phyloP scores from a whole-genome alignment of 148 eudicot species.

The Selenicereus undatus region DNA sequence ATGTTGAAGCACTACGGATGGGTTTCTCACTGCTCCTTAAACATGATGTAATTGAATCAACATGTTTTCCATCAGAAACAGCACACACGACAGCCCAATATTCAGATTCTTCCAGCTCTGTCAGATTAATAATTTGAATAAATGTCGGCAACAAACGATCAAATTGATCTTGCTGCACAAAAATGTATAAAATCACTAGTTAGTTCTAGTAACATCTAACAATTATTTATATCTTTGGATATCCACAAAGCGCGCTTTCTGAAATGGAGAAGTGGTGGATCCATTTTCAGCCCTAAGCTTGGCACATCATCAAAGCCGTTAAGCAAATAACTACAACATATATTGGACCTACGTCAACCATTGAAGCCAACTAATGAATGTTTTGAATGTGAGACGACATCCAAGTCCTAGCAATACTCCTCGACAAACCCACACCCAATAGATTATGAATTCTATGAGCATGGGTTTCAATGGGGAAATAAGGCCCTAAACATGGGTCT shows the following conservation, averaged over 20 bases:
- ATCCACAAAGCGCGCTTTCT: background rate
- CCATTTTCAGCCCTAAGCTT: background rate
- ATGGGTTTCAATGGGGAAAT: background rate
- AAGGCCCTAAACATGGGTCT: background rate
- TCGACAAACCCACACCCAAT: background rate
- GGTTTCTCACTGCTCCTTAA: slow-evolving; percentile 35
- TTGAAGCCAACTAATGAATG: background rate
- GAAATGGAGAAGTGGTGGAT: no score
- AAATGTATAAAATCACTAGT: slow-evolving; percentile 14
- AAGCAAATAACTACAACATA: background rate
- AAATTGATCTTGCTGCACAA: slow-evolving; percentile 90
- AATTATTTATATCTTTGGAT: background rate
- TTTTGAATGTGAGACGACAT: background rate
- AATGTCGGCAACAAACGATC: slow-evolving; percentile 84
- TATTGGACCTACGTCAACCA: background rate
- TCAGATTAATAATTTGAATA: slow-evolving; percentile 79
- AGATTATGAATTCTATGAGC: background rate
- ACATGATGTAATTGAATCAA: slow-evolving; percentile 39
- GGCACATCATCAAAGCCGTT: background rate
- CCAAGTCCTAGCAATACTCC: background rate
- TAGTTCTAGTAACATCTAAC: background rate
- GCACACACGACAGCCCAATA: slow-evolving; percentile 81
- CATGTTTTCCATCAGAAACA: slow-evolving; percentile 69
- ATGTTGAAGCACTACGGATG: slow-evolving; percentile 21
- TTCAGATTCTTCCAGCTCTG: slow-evolving; percentile 64